Base-by-base conservation (phyloP, 257 asterid species). In the Avicennia marina region DNA sequence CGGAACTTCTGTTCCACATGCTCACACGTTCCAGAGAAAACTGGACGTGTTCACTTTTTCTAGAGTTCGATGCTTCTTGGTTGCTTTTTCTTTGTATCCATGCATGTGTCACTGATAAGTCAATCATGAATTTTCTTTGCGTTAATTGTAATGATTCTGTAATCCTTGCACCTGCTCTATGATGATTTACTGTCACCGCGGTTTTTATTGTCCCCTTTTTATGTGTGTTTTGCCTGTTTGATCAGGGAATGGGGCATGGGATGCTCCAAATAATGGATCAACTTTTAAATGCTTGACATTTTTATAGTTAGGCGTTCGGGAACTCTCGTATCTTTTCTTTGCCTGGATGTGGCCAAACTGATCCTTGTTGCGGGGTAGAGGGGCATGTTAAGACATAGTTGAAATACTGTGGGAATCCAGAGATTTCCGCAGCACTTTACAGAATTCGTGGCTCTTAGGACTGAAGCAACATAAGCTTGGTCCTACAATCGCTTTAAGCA, bases 91-190 rank as follows among this genome's bases (percentile, higher is more conserved):
- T 36, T 53, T 6, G 1, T 27, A 12, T 40, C 48, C 58, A 24
- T 70, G 63, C 68, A 59, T 53, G 68, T 29, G 11, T 27, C 15
- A 43, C 29, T 27, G 48, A 56, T 15, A 9, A 1, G 36, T 22
- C 59, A 64, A 21, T 53, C 45, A 11, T 69, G 43, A 40, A 47
- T 36, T 49, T 15, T 55, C 1, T 12, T 1, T 40, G 10, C 8
- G 9, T 48, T 62, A 31, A 7, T 4, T 58, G 22, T 11, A 26
- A 18, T 33, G 27, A 42, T 38, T 56, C 36, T 52, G 58, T 15
- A 25, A 22, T 56, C 48, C 16, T 6, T 17, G 10, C 32, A 7
- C 2, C 24, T 13, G 5, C 36, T 55, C 4, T 55, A 22, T 36
- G 29, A 4, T 29, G 65, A 6, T 44, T n/a, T 22, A 48, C 42